Percentiles rank a stretch among this genome's conserved stretches.
Conservation (phyloP, 1,284 basidiomycete species). For the Sporisorium scitamineum region DNA sequence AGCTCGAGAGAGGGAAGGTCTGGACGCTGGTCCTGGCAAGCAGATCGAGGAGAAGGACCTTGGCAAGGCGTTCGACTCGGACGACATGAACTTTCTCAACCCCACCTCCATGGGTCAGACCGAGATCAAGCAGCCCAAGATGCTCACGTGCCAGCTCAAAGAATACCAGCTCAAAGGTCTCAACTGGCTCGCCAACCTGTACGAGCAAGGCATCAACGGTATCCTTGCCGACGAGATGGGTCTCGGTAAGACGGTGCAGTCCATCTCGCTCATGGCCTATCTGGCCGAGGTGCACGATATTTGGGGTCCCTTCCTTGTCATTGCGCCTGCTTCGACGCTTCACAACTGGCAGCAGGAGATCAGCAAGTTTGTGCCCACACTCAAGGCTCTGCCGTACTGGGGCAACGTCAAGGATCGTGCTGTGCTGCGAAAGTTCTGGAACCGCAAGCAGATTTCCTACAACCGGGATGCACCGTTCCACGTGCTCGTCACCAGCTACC, state of each 20-base stretch:
- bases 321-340: conserved; percentile 95
- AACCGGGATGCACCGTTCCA: conserved; percentile 96
- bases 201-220: conserved; percentile 90
- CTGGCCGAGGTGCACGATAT: conserved; percentile 97
- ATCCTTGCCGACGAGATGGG: conserved; percentile 84
- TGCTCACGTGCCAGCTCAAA: conserved; percentile 96
- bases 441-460: conserved; percentile 95
- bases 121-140: conserved; percentile 88
- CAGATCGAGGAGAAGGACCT: conserved; percentile 60
- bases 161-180: conserved; percentile 99
- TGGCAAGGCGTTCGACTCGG: conserved; percentile 72
- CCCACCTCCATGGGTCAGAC: conserved; percentile 88
- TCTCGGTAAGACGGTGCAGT: conserved; percentile 88
- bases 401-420: conserved; percentile 96
- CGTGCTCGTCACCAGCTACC: conserved; percentile 96
- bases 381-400: conserved; percentile 98
- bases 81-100: conserved; percentile 99
- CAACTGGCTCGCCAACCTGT: conserved; percentile 97
- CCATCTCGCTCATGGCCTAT: conserved; percentile 95
- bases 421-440: conserved; percentile 96
- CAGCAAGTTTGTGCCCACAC: conserved; percentile 89
- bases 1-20: conserved; percentile 41
- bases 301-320: conserved; percentile 99
- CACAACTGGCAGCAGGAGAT: conserved; percentile 99
- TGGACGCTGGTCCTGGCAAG: conserved; percentile 32